A percentile compares a stretch with the other conserved stretches of the same genome.
Evolutionary conservation across 345 rosid species (phyloP).

Genomic region (Clausena lansium): DNA sequence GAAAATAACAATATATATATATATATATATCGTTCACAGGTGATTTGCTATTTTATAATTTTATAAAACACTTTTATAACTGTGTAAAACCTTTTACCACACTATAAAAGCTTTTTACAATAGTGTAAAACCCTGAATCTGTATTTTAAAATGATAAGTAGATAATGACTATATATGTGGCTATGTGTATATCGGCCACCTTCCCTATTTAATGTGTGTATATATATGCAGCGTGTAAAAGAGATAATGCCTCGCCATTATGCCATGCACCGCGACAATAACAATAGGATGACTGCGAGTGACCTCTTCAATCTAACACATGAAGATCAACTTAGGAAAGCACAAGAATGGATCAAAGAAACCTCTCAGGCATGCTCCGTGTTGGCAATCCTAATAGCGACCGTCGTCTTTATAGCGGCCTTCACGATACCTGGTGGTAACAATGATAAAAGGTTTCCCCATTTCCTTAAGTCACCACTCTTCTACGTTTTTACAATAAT

Average conservation of each 20-base stretch:
- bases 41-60: too few species aligned
- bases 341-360: background rate
- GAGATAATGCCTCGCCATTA: background rate
- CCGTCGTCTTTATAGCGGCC: background rate
- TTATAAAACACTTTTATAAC: too few species aligned
- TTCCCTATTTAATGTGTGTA: background rate
- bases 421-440: background rate
- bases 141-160: too few species aligned
- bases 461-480: conserved; percentile 8
- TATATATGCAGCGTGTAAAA: background rate
- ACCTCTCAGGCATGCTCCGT: background rate
- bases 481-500: conserved; percentile 21
- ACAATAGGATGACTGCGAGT: background rate
- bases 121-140: too few species aligned
- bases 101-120: too few species aligned
- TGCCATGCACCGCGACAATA: background rate
- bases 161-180: too few species aligned
- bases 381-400: background rate
- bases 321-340: background rate
- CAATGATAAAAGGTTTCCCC: conserved; percentile 12
- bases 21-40: too few species aligned
- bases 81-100: too few species aligned
- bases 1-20: too few species aligned
- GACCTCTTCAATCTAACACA: background rate
- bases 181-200: too few species aligned